A percentile compares a stretch with the other conserved stretches of the same genome.
Evolutionary conservation across 106 monocot species (phyloP).

Genomic region (Apostasia shenzhenica): DNA sequence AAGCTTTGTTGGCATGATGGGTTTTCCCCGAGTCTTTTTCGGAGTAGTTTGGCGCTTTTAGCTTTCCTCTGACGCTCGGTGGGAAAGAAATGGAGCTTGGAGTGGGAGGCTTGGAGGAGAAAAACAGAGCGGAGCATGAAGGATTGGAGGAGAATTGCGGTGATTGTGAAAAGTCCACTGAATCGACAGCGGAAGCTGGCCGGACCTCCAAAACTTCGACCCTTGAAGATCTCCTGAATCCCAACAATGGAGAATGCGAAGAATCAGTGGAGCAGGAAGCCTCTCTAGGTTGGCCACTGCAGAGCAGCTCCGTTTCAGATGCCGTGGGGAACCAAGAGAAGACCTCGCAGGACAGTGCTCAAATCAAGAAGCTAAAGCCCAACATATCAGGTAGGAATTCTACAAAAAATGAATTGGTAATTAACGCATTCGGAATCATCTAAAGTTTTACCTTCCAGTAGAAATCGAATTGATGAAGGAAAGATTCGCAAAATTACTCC

Average conservation of each 20-base stretch:
- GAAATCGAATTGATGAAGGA: conserved; percentile 9
- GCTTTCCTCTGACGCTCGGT: no score
- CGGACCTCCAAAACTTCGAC: not conserved
- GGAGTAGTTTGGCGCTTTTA: no score
- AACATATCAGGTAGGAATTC: not conserved
- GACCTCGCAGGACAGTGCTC: not conserved
- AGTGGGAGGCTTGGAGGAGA: no score
- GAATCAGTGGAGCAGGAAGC: not conserved
- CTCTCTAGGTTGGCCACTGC: not conserved
- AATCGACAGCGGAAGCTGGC: no score
- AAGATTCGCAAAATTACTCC: conserved; percentile 4
- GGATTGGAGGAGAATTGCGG: no score
- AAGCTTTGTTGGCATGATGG: no score
- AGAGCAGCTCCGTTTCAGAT: not conserved
- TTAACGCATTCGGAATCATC: not conserved
- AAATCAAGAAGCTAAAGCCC: not conserved
- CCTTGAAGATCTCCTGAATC: not conserved
- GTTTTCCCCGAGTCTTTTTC: no score
- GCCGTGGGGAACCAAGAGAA: not conserved
- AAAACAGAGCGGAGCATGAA: no score
- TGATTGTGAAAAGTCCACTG: no score
- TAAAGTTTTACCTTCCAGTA: not conserved
- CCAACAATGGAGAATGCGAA: not conserved
- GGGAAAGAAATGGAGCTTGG: no score
- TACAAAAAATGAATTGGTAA: not conserved